Evolutionary conservation across 179 eudicot genomes (phyloP), one percentile per base, ranked within the genome.

Genomic region (Beta macrorhiza): DNA sequence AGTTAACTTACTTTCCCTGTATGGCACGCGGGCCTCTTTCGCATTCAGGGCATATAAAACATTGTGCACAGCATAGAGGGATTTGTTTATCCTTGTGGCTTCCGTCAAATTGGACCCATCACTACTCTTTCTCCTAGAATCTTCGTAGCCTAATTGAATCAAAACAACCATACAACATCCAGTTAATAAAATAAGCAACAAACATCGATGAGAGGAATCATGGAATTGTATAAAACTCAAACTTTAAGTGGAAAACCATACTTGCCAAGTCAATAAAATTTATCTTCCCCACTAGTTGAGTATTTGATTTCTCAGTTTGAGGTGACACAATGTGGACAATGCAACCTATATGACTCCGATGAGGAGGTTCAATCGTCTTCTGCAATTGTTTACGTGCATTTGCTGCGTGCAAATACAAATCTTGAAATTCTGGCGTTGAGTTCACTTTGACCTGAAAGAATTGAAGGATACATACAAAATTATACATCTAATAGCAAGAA

Each of bases 201-300:
- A 81, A 11, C 17, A 17, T 10, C 4, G 63, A 65, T 61, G 13
- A 59, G 7, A 19, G 37, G 49, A 25, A 52, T 29, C 4, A 17
- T 42, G 42, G 12, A 45, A 19, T 29, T 64, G n/a, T 1, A 42
- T 13, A 68, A 45, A 55, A 9, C 37, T 63, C 55, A 57, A 56
- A 9, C 37, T 53, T 64, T 6, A 29, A 72, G 52, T 56, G 12
- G 49, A 45, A 22, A 56, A 32, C 80, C 88, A 25, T 85, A 95
- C 99, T 94, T 87, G 98, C 97, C 84, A 96, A 89, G 81, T 96
- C 99, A 63, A 96, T 91, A 81, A 96, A 90, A 79, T 88, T 92
- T 75, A 96, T 90, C 90, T 91, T 92, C 61, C 93, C 92, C 74
- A 84, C 78, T 61, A 83, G 78, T 85, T 86, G 89, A 65, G 84